phyloP scores from a whole-genome alignment of 208 protist genomes.

The Crithidia brevicula region DNA sequence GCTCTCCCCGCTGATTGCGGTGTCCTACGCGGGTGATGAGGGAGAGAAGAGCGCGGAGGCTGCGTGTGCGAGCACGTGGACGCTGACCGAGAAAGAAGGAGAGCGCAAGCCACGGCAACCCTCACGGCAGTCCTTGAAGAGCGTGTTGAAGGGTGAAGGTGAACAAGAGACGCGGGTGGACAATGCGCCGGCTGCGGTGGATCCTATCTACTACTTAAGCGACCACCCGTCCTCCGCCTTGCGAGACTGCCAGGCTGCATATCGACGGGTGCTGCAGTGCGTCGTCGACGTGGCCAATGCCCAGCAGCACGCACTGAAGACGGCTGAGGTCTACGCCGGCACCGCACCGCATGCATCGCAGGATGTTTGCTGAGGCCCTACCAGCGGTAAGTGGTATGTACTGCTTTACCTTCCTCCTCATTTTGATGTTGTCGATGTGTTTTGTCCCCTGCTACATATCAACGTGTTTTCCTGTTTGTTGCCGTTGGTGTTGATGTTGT shows the following conservation, averaged over 20 bases:
- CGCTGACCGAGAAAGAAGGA: not conserved
- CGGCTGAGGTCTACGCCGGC: constrained; percentile 14
- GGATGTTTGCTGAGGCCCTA: too few species aligned
- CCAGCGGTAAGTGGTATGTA: too few species aligned
- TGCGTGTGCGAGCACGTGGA: not conserved
- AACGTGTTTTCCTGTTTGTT: too few species aligned
- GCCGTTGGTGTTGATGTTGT: too few species aligned
- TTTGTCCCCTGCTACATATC: too few species aligned
- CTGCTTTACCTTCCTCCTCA: too few species aligned
- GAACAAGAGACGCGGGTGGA: not conserved
- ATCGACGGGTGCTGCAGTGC: constrained; percentile 41
- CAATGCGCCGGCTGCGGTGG: not conserved
- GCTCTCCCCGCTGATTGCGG: constrained; percentile 27
- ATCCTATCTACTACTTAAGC: constrained; percentile 55
- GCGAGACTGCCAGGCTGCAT: constrained; percentile 48
- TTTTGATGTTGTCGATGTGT: too few species aligned
- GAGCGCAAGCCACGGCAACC: not conserved
- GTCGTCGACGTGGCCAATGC: constrained; percentile 45
- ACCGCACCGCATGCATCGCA: too few species aligned
- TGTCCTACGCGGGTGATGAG: not conserved
- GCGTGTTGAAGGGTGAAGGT: too few species aligned
- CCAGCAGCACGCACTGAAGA: constrained; percentile 44
- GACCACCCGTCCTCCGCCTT: constrained; percentile 43
- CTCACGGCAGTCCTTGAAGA: not conserved
- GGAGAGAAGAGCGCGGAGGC: not conserved